Evolutionary conservation across 192 early-diverging fungal species (phyloP), one percentile per base, ranked within the genome.

Genomic region (Coemansia sp.): DNA sequence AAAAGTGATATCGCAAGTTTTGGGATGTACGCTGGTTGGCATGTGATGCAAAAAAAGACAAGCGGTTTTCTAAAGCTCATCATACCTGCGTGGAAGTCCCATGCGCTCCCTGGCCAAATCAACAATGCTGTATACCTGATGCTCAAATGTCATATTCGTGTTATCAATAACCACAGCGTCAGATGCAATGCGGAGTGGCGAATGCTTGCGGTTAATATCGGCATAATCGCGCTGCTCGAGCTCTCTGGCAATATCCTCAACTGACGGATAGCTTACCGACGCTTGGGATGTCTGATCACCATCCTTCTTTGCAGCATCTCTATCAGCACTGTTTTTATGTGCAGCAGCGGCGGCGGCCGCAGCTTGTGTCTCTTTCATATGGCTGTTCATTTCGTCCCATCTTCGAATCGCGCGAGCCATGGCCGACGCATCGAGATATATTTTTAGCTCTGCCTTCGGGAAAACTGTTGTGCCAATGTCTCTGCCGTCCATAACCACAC

Each of bases 401-500:
- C 92, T 78, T 10, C 92, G 78, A 60, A 86, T 80, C 5, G 92
- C 92, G 2, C 92, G 78, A 0, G 90, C 80, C 51, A 76, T 74
- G 23, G 85, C 76, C 54, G 85, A 84, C 2, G 91, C 91, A 10
- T 87, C 84, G 8, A 94, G 73, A 61, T 87, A 94, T 6, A 94
- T 74, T 56, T 94, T 94, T 6, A 93, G 78, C 36, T 94, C 85
- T 0, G 92, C 92, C 54, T 86, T 68, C 0, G 92, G 90, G 29
- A 92, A 83, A 1, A 94, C 85, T 0, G 86, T 84, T 0, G 91
- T 89, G 8, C 92, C 91, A 57, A 92, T 90, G 70, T 94, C 92
- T 0, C 92, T 72, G 6, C 92, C 92, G 72, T 94, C 92, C 89
- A 94, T 93, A 11, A 94, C 90, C 32, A 91, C 63, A n/a, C 91